Evolutionary conservation across 2,329 filamentous ascomycete genomes (phyloP).

Genomic region (Zymoseptoria tritici): DNA sequence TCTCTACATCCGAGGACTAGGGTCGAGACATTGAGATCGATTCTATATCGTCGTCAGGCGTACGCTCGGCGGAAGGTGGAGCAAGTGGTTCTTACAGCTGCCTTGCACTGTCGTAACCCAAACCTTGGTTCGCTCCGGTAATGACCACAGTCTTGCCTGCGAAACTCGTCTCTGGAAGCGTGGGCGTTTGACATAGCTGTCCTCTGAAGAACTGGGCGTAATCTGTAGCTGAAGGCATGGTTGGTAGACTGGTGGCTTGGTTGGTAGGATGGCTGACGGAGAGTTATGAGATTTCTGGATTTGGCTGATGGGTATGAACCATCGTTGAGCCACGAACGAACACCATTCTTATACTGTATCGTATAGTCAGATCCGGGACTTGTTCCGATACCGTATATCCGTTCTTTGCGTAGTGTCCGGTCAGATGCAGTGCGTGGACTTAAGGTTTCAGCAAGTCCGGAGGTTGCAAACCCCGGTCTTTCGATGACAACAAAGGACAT

Average conservation of each 20-base stretch:
- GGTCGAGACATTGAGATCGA: conserved; percentile 4
- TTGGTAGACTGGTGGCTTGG: neutral
- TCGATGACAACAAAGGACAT: neutral
- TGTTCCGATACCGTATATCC: neutral
- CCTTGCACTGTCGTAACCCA: conserved; percentile 44
- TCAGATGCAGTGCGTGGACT: neutral
- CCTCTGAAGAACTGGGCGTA: conserved; percentile 13
- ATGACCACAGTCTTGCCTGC: conserved; percentile 32
- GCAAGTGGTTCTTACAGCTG: neutral
- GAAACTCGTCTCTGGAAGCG: conserved; percentile 4
- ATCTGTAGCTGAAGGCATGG: conserved; percentile 12
- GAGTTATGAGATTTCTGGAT: too few species aligned
- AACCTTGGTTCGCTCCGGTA: conserved; percentile 53
- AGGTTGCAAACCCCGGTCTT: neutral
- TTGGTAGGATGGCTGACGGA: neutral
- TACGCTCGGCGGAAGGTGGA: neutral
- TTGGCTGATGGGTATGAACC: too few species aligned
- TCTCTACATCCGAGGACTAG: conserved; percentile 39
- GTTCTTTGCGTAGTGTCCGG: neutral
- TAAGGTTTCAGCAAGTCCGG: neutral
- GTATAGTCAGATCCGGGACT: neutral
- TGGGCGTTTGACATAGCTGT: conserved; percentile 11
- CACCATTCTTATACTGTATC: neutral
- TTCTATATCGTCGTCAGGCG: neutral
- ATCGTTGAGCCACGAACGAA: too few species aligned